Evolutionary conservation across 2,329 filamentous ascomycete genomes (phyloP).

Genomic region (Ascochyta viciae-villosae): DNA sequence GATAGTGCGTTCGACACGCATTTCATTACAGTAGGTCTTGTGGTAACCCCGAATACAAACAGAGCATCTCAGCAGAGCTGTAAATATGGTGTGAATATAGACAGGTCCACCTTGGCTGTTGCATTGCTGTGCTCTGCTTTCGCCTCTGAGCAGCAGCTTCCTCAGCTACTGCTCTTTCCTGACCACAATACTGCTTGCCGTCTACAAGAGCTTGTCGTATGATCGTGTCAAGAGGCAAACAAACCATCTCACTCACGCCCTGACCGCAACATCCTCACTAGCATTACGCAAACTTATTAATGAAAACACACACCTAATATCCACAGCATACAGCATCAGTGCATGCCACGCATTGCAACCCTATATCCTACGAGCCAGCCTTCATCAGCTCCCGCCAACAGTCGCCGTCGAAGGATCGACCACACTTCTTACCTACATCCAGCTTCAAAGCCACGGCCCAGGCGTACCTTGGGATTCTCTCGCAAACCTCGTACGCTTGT

Average conservation of each 20-base stretch:
- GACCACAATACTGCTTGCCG: neutral
- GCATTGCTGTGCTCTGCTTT: no score
- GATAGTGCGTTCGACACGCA: neutral
- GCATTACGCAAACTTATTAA: neutral
- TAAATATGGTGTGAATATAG: neutral
- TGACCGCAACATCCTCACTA: neutral
- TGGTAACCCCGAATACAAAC: neutral
- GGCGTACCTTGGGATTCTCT: neutral
- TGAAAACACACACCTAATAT: neutral
- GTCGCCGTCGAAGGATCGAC: neutral
- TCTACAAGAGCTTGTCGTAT: neutral
- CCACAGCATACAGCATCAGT: neutral
- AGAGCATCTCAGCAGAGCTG: no score
- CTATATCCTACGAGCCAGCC: slow-evolving; percentile 1
- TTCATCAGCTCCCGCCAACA: neutral
- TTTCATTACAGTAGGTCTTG: neutral
- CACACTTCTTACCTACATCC: neutral
- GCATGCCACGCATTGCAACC: slow-evolving; percentile 11
- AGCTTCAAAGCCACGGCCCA: neutral
- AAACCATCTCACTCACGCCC: neutral
- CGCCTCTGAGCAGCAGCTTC: neutral
- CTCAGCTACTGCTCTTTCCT: neutral
- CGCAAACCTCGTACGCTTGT: slow-evolving; percentile 2
- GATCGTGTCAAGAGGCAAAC: neutral
- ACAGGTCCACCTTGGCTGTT: neutral